phyloP scores from a whole-genome alignment of 129 eudicot species.

The Lonicera japonica region DNA sequence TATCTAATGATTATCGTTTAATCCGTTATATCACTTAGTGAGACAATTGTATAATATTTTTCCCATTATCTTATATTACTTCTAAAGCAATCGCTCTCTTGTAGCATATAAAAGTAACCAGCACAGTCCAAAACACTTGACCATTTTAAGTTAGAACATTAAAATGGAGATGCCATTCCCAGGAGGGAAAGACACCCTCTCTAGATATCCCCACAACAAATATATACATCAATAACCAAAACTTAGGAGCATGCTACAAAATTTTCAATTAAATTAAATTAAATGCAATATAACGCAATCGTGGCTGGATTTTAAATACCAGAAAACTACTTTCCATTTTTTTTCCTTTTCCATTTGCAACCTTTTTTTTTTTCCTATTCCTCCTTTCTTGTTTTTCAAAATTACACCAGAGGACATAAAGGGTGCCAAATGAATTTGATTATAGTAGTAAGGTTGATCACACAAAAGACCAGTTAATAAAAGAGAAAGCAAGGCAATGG shows the following conservation, averaged over 20 bases:
- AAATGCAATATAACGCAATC: neutral
- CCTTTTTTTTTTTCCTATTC: neutral
- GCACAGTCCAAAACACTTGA: too few species aligned
- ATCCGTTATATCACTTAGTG: too few species aligned
- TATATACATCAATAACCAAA: neutral
- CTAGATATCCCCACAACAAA: neutral
- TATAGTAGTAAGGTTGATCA: slow-evolving; percentile 13
- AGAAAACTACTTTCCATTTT: slow-evolving; percentile 16
- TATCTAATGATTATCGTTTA: too few species aligned
- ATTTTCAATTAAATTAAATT: too few species aligned
- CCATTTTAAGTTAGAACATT: too few species aligned
- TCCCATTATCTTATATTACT: too few species aligned
- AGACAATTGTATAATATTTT: too few species aligned
- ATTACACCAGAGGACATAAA: neutral
- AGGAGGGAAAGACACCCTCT: neutral
- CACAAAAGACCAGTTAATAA: slow-evolving; percentile 93
- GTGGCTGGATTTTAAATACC: slow-evolving; percentile 3
- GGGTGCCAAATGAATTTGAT: neutral
- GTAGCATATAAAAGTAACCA: too few species aligned
- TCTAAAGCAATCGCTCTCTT: too few species aligned
- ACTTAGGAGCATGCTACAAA: too few species aligned
- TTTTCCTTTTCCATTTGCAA: slow-evolving; percentile 5
- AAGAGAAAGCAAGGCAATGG: slow-evolving; percentile 88
- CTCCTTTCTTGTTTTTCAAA: neutral
- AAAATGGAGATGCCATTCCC: neutral